These are phyloP conservation scores for Porphyridium purpureum DNA, from an alignment of 23 red algal genomes.

Conservation along the genomic window DNA sequence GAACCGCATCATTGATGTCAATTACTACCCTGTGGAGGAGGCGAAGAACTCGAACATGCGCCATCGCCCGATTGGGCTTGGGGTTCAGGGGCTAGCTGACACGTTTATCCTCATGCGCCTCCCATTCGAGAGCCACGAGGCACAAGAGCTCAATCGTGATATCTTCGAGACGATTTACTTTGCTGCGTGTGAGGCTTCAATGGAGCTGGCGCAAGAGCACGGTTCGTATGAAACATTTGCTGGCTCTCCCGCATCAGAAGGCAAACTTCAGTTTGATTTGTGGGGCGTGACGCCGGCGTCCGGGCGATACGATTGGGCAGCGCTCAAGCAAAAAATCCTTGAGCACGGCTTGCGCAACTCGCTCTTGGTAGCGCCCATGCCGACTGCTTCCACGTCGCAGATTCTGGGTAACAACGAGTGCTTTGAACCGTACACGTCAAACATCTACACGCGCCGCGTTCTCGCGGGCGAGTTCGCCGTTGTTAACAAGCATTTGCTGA, in stretches of 20 bases:
- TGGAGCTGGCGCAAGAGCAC: constrained; percentile 51
- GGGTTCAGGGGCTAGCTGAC: constrained; percentile 89
- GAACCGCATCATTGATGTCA: constrained; percentile 95
- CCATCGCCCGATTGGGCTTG: constrained; percentile 93
- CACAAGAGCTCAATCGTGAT: constrained; percentile 62
- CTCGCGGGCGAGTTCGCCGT: constrained; percentile 91
- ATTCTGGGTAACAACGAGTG: constrained; percentile 99
- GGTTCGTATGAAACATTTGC: constrained; percentile 71
- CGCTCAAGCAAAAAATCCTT: constrained; percentile 38
- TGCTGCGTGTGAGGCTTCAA: constrained; percentile 47
- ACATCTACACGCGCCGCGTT: constrained; percentile 84
- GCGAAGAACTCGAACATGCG: constrained; percentile 71
- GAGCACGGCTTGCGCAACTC: constrained; percentile 79
- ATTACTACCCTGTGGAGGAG: constrained; percentile 86
- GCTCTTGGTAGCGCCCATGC: constrained; percentile 92
- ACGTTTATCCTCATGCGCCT: constrained; percentile 94
- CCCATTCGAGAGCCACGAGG: constrained; percentile 94
- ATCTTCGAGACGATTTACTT: constrained; percentile 97
- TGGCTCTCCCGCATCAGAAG: constrained; percentile 74
- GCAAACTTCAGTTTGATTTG: constrained; percentile 87
- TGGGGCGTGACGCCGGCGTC: constrained; percentile 71
- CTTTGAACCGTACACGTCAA: constrained; percentile 94
- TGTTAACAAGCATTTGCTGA: constrained; percentile 94
- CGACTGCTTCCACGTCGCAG: constrained; percentile 95
- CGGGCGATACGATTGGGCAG: constrained; percentile 77